A percentile compares a stretch with the other conserved stretches of the same genome.
These are phyloP conservation scores for Monosporascus sp. DNA, from an alignment of 2,329 filamentous ascomycete genomes.

Conservation along the genomic window DNA sequence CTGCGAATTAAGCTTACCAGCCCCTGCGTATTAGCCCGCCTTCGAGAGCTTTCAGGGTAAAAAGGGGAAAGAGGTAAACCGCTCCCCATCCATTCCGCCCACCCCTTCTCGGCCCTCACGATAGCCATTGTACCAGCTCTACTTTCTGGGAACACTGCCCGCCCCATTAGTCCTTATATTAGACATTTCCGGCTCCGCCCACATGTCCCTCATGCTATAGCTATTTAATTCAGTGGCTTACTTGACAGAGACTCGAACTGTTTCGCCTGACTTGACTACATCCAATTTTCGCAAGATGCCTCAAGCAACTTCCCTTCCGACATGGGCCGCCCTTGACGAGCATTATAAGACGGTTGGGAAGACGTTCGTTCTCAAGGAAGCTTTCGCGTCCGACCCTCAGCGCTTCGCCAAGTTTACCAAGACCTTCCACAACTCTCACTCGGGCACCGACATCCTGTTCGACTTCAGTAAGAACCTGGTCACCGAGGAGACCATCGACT, in stretches of 20 bases:
- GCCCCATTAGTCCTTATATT: no score
- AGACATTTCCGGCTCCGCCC: no score
- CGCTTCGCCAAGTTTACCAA: slow-evolving; percentile 89
- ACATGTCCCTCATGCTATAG: slow-evolving; percentile 3
- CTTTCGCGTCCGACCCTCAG: slow-evolving; percentile 80
- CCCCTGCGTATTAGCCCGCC: no score
- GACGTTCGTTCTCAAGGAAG: slow-evolving; percentile 87
- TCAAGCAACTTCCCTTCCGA: slow-evolving; percentile 77
- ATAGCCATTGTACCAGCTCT: no score
- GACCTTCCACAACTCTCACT: slow-evolving; percentile 73
- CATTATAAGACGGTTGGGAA: slow-evolving; percentile 85
- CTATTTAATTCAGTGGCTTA: neutral
- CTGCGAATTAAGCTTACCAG: no score
- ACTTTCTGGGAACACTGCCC: no score
- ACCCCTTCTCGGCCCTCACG: no score
- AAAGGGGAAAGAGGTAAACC: no score
- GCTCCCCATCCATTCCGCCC: no score
- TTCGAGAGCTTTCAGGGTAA: no score
- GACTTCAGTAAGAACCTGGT: slow-evolving; percentile 99
- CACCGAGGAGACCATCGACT: slow-evolving; percentile 82
- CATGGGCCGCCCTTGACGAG: slow-evolving; percentile 86
- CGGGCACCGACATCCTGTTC: slow-evolving; percentile 84
- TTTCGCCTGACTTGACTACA: neutral
- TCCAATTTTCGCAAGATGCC: slow-evolving; percentile 51
- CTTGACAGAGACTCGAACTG: neutral